Base-by-base conservation (phyloP, 148 eudicot genomes). In the Selenicereus undatus region DNA sequence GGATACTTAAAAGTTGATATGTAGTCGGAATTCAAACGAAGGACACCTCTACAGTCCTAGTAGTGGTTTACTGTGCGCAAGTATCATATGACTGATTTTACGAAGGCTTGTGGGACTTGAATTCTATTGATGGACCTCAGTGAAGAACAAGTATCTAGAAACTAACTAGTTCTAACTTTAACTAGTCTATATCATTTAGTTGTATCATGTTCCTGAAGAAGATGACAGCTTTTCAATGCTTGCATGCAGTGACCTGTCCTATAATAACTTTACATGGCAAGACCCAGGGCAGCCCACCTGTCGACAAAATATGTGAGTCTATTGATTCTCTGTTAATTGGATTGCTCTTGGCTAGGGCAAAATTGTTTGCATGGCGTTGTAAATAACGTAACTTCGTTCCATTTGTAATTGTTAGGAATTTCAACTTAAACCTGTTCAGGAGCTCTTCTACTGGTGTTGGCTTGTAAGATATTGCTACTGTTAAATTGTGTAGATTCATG, bases 251-350 rank as follows among this genome's bases (percentile, higher is more conserved):
- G 97, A 92, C 86, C 90, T 92, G 69, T 92, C 97, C 73, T 91
- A 90, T 90, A 92, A 92, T 69, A 91, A 92, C 78, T 89, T 92
- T 22, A 86, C 89, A 18, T 92, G 90, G 94, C 89, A 86, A 88
- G 90, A 83, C 73, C 88, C 92, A 65, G 82, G 80, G 22, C 88
- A 88, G 79, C 85, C 90, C 52, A 80, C 92, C 51, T 92, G 97
- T 83, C 87, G 75, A 76, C 62, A 81, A 74, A 88, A 88, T 78
- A 68, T 82, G 97, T 92, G 10, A 74, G 85, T 62, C 72, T 76
- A 52, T 79, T 39, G 48, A 74, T 71, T 80, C 39, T 52, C 58
- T 30, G 26, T 58, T 29, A 48, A 26, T 11, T 73, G 14, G 7
- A 11, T 52, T 69, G 20, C 22, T 27, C 74, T 51, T 36, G 72